phyloP scores from a whole-genome alignment of 495 filamentous ascomycete genomes.

The Hypoxylon subgilvum region DNA sequence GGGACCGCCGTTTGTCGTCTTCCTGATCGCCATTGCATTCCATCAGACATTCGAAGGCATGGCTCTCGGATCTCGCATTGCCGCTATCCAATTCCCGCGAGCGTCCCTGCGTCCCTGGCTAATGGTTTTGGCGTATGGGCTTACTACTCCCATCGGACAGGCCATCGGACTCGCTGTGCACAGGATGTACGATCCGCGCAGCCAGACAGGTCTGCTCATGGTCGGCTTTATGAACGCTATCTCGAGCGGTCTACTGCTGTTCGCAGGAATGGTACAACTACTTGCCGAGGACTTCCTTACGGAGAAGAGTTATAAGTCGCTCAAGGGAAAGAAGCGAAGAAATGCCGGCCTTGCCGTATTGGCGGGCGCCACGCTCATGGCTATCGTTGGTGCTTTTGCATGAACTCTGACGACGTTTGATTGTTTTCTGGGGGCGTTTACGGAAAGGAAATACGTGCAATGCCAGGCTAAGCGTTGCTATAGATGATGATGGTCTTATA shows the following conservation, averaged over 20 bases:
- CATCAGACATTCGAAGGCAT: slow-evolving; percentile 81
- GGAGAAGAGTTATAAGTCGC: slow-evolving; percentile 78
- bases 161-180: slow-evolving; percentile 84
- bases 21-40: slow-evolving; percentile 81
- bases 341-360: slow-evolving; percentile 80
- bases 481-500: slow-evolving; percentile 17
- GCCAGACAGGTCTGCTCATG: slow-evolving; percentile 81
- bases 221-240: slow-evolving; percentile 94
- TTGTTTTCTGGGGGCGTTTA: slow-evolving; percentile 16
- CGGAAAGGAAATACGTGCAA: slow-evolving; percentile 1
- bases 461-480: slow-evolving; percentile 1
- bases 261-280: slow-evolving; percentile 89
- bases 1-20: slow-evolving; percentile 76
- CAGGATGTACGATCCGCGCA: slow-evolving; percentile 81
- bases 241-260: slow-evolving; percentile 82
- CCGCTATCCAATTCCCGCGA: slow-evolving; percentile 65
- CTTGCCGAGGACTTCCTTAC: slow-evolving; percentile 93
- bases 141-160: slow-evolving; percentile 89
- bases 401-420: slow-evolving; percentile 44
- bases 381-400: slow-evolving; percentile 88
- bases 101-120: slow-evolving; percentile 75
- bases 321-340: slow-evolving; percentile 73
- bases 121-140: slow-evolving; percentile 93
- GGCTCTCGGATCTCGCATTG: slow-evolving; percentile 75
- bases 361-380: slow-evolving; percentile 80